Conservation (phyloP, 768 basidiomycete species). For the Amanita thiersii region DNA sequence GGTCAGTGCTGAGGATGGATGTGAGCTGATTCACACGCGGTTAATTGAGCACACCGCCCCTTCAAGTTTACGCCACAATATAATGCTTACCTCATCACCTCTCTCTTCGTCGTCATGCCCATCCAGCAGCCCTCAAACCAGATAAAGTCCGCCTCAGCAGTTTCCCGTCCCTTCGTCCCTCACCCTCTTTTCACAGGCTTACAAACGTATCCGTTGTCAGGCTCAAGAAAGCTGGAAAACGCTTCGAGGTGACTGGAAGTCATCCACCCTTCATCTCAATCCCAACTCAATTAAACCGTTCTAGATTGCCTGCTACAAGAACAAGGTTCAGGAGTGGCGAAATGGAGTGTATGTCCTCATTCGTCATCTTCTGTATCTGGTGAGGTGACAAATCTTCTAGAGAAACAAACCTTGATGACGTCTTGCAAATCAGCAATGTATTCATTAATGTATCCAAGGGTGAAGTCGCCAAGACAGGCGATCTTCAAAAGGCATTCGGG, state of each 20-base stretch:
- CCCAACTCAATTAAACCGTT: constrained; percentile 5
- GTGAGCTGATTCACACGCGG: background rate
- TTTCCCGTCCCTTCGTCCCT: background rate
- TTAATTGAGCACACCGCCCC: background rate
- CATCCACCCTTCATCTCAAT: background rate
- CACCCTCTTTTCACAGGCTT: constrained; percentile 42
- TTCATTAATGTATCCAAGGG: constrained; percentile 97
- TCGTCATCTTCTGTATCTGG: background rate
- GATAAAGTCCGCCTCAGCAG: constrained; percentile 52
- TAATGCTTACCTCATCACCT: background rate
- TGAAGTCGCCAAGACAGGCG: constrained; percentile 80
- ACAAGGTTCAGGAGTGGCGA: constrained; percentile 96
- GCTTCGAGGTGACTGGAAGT: constrained; percentile 71
- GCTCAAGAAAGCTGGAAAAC: constrained; percentile 93
- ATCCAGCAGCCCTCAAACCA: constrained; percentile 87
- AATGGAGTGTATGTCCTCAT: constrained; percentile 66
- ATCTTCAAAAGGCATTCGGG: constrained; percentile 88
- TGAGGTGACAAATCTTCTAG: constrained; percentile 26
- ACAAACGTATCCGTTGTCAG: constrained; percentile 97
- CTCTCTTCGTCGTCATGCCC: constrained; percentile 24
- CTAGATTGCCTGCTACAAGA: constrained; percentile 97
- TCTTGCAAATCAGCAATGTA: constrained; percentile 93
- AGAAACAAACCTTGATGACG: constrained; percentile 90
- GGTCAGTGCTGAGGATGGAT: constrained; percentile 1
- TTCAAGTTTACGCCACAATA: constrained; percentile 1